Evolutionary conservation across 2,329 filamentous ascomycete genomes (phyloP), one percentile per base, ranked within the genome.

Genomic region (Arthroderma uncinatum): DNA sequence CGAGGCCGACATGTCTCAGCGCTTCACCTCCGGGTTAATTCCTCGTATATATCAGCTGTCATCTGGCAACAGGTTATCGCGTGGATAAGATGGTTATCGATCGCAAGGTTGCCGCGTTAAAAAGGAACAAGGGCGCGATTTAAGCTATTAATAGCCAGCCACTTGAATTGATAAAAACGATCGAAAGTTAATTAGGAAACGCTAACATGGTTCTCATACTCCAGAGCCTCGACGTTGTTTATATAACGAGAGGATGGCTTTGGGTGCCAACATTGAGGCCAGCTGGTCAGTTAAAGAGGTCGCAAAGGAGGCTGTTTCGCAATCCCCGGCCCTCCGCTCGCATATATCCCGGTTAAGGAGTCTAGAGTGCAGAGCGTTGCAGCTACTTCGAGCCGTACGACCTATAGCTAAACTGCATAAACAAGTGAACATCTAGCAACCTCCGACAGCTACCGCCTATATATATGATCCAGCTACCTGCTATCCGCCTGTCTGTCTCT

Each of bases 1-100:
- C 54, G 81, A 80, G 60, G 79, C 21, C 25, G 53, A 42, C 53
- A 55, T 55, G 19, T 75, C 63, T 81, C 63, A 44, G 6, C 50
- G 12, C 50, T 53, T 37, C 33, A 14, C 30, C 33, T 53, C 50
- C 16, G 5, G 50, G 16, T 19, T 39, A 19, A 53, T 37, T 39
- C 25, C 34, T 33, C 28, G 48, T 8, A 34, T 52, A 8, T 36
- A 52, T 21, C 14, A 53, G 36, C 8, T 37, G 50, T 37, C 50
- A 53, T 53, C 23, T 14, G 34, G 16, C 14, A 21, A 12, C 23
- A 12, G 19, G n/a, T 16, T 44, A 34, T 34, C 33, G 47, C 23
- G 47, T 16, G 4, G 47, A 9, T 10, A 34, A 9, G 28, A 9
- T 25, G 28, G 16, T 8, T 30, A 4, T 19, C 19, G 39, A 7